phyloP scores from a whole-genome alignment of 495 filamentous ascomycete genomes.

The Trichocladium uniseriatum region DNA sequence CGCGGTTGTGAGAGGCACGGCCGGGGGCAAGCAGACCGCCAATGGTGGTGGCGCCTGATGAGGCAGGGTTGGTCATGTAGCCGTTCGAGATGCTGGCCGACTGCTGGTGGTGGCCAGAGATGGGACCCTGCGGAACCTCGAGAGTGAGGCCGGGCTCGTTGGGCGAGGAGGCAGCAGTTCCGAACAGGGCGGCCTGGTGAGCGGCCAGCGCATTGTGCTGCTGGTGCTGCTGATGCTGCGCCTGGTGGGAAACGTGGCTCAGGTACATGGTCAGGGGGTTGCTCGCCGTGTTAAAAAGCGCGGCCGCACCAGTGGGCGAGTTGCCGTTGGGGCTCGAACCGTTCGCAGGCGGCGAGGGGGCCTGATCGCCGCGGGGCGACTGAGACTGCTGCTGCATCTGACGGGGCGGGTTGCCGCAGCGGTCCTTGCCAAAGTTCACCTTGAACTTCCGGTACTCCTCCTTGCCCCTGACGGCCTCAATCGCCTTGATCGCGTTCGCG shows the following conservation, averaged over 20 bases:
- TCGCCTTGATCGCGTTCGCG: slow-evolving; percentile 98
- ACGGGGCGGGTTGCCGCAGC: slow-evolving; percentile 91
- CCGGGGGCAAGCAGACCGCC: slow-evolving; percentile 68
- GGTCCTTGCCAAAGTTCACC: slow-evolving; percentile 98
- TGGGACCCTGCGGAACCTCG: slow-evolving; percentile 48
- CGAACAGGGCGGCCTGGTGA: slow-evolving; percentile 53
- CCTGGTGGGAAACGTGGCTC: slow-evolving; percentile 72
- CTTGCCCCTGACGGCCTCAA: slow-evolving; percentile 85
- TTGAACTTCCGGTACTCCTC: slow-evolving; percentile 98
- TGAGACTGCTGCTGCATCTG: slow-evolving; percentile 54
- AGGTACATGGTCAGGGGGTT: slow-evolving; percentile 96
- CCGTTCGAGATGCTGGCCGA: slow-evolving; percentile 53
- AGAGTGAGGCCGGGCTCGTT: slow-evolving; percentile 36
- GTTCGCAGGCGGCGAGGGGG: slow-evolving; percentile 59
- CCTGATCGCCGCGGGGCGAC: slow-evolving; percentile 43
- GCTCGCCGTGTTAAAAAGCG: slow-evolving; percentile 68
- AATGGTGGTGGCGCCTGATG: slow-evolving; percentile 55
- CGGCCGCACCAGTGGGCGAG: slow-evolving; percentile 41
- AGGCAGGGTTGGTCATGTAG: slow-evolving; percentile 40
- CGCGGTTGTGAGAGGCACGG: slow-evolving; percentile 69
- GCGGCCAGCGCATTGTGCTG: slow-evolving; percentile 52
- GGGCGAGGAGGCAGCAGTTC: slow-evolving; percentile 47
- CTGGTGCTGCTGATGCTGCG: slow-evolving; percentile 64
- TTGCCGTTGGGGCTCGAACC: slow-evolving; percentile 47
- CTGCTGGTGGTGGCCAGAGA: slow-evolving; percentile 52